phyloP scores from a whole-genome alignment of 495 filamentous ascomycete species.

The Pseudoneurospora amorphoporcata region DNA sequence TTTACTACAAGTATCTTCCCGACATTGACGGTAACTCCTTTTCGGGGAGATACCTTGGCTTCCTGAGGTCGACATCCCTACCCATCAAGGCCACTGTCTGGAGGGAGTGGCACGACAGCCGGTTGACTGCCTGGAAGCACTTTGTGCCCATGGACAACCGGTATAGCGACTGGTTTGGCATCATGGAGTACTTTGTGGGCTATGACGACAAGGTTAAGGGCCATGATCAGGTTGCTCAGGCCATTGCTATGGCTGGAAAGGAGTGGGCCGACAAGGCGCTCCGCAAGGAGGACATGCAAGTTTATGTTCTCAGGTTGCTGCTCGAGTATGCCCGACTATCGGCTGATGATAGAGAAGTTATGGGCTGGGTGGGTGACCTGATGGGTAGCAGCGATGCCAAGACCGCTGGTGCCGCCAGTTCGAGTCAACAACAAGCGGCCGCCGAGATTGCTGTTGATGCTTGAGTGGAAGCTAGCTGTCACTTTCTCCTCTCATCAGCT shows the following conservation, averaged over 20 bases:
- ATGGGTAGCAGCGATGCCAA: neutral
- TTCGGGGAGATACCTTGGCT: slow-evolving; percentile 59
- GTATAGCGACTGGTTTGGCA: slow-evolving; percentile 62
- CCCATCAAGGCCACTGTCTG: slow-evolving; percentile 66
- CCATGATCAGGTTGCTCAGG: slow-evolving; percentile 35
- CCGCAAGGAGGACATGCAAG: slow-evolving; percentile 59
- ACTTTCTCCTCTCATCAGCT: neutral
- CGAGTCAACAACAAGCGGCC: neutral
- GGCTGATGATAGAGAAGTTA: slow-evolving; percentile 53
- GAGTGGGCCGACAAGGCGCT: slow-evolving; percentile 62
- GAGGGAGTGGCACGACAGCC: slow-evolving; percentile 64
- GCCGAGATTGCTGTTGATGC: neutral
- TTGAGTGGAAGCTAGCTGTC: neutral
- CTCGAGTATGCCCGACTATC: slow-evolving; percentile 61
- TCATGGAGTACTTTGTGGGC: slow-evolving; percentile 74
- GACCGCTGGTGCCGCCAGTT: neutral
- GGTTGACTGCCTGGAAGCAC: slow-evolving; percentile 61
- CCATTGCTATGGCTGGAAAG: slow-evolving; percentile 52
- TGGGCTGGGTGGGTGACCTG: slow-evolving; percentile 54
- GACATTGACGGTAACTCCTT: slow-evolving; percentile 70
- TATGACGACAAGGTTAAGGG: slow-evolving; percentile 21
- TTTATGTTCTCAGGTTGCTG: slow-evolving; percentile 58
- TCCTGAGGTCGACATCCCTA: slow-evolving; percentile 51
- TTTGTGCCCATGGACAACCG: slow-evolving; percentile 81
- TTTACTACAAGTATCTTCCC: slow-evolving; percentile 49